Conservation (phyloP, 73 alveolate species). For the Paramecium sexaurelia region DNA sequence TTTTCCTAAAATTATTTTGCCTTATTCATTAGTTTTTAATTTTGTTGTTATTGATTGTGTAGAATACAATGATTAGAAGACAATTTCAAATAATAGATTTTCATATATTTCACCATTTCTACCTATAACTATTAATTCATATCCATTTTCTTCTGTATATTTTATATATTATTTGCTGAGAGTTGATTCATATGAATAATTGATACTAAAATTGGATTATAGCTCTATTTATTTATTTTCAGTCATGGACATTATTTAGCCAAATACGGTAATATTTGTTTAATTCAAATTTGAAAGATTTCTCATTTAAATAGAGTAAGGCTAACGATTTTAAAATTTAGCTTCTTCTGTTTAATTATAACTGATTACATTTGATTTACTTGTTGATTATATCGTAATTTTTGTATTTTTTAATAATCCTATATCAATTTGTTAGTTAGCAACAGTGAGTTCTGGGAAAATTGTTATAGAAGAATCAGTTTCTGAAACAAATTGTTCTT, state of each 20-base stretch:
- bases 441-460: neutral
- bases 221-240: neutral
- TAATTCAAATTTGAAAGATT: neutral
- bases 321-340: neutral
- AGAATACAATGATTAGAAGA: neutral
- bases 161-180: constrained; percentile 19
- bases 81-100: neutral
- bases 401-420: neutral
- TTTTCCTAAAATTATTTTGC: constrained; percentile 5
- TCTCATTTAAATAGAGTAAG: neutral
- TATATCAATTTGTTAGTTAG: neutral
- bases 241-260: neutral
- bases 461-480: neutral
- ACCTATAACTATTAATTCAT: constrained; percentile 49
- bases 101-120: constrained; percentile 60
- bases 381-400: neutral
- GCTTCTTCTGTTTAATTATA: neutral
- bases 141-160: constrained; percentile 19
- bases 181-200: neutral
- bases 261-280: neutral
- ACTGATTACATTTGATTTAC: neutral
- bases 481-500: neutral
- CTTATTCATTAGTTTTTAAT: constrained; percentile 49
- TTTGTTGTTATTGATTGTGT: neutral
- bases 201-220: neutral